These are phyloP conservation scores for Protomyces lactucae-debilis DNA, from an alignment of 1,139 yeast genomes.

Conservation along the genomic window DNA sequence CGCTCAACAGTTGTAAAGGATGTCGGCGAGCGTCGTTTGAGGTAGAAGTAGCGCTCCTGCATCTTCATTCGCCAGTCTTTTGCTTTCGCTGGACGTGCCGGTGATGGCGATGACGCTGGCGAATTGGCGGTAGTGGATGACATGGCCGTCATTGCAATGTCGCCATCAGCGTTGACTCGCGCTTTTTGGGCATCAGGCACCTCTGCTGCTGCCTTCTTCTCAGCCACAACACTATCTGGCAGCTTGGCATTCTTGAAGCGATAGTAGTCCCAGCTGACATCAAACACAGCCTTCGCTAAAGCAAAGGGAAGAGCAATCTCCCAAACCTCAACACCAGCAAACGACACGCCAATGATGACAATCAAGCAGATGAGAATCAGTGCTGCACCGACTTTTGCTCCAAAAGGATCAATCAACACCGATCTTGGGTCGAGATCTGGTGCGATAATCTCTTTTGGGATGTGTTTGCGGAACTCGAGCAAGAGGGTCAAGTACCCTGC, in stretches of 20 bases:
- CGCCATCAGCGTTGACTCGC: background rate
- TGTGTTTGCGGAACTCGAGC: constrained; percentile 12
- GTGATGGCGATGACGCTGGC: background rate
- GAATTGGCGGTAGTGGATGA: background rate
- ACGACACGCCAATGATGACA: constrained; percentile 23
- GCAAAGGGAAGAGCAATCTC: constrained; percentile 27
- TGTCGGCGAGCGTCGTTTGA: constrained; percentile 10
- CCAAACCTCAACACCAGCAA: constrained; percentile 26
- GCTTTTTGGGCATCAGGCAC: background rate
- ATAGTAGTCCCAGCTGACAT: constrained; percentile 21
- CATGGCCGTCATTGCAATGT: background rate
- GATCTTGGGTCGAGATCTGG: constrained; percentile 26
- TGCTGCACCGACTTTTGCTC: constrained; percentile 19
- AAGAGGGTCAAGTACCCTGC: constrained; percentile 9
- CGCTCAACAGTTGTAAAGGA: constrained; percentile 18
- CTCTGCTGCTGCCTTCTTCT: background rate
- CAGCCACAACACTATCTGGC: background rate
- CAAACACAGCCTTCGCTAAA: constrained; percentile 17
- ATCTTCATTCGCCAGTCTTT: background rate
- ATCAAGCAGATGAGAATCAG: constrained; percentile 14
- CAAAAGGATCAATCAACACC: constrained; percentile 24
- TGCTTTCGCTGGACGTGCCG: background rate
- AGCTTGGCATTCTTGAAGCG: constrained; percentile 14
- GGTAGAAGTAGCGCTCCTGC: background rate
- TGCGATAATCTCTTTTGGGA: constrained; percentile 18